Evolutionary conservation across 169 alveolate genomes (phyloP).

Genomic region (Perkinsus chesapeaki): DNA sequence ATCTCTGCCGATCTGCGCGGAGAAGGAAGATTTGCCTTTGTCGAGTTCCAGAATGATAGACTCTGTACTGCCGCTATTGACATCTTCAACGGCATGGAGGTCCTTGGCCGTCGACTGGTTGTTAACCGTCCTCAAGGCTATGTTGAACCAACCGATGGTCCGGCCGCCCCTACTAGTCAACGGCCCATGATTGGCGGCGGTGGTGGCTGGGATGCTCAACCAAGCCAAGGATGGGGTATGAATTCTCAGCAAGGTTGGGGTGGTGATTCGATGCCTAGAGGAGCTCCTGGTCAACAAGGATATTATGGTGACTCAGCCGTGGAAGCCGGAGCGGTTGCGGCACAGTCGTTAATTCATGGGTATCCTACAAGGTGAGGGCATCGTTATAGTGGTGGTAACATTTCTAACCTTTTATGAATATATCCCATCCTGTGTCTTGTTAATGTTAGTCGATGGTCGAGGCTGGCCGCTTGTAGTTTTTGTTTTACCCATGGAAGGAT

Average conservation of each 20-base stretch:
- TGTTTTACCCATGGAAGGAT: not conserved
- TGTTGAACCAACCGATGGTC: not conserved
- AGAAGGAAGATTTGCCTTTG: not conserved
- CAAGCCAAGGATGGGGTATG: not conserved
- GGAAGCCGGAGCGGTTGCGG: not conserved
- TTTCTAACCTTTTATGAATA: not conserved
- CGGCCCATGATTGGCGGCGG: not conserved
- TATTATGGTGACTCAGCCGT: not conserved
- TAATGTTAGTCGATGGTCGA: not conserved
- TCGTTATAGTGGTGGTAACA: not conserved
- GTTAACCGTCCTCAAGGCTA: not conserved
- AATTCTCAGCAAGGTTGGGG: not conserved
- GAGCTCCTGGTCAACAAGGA: not conserved
- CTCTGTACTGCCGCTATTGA: not conserved
- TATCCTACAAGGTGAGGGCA: not conserved
- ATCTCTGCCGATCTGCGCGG: not conserved
- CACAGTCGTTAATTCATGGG: not conserved
- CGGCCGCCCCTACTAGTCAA: not conserved
- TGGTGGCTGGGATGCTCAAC: no score
- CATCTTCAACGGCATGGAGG: slow-evolving; percentile 1
- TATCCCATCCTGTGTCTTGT: not conserved
- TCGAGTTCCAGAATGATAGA: not conserved
- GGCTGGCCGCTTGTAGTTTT: not conserved
- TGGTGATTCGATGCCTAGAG: not conserved
- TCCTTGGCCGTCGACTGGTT: not conserved